phyloP scores from a whole-genome alignment of 257 asterid genomes.

The Nicotiana undulata region DNA sequence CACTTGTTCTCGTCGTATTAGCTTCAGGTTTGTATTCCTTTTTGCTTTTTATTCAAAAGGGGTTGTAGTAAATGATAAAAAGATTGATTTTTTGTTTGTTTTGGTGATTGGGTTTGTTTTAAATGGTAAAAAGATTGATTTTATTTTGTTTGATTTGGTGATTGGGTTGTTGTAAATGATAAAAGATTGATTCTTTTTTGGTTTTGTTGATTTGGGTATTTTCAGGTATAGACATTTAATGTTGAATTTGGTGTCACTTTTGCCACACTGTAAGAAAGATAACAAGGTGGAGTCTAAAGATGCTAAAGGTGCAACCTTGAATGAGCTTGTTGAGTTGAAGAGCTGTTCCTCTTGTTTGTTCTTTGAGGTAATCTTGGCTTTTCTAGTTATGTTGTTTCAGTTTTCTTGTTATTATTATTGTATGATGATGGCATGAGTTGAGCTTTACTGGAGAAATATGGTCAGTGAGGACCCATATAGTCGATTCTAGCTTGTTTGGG shows the following conservation, averaged over 20 bases:
- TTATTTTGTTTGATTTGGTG: background rate
- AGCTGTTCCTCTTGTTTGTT: conserved; percentile 84
- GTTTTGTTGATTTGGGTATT: background rate
- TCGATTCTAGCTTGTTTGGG: too few relatives aligned
- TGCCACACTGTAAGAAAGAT: conserved; percentile 92
- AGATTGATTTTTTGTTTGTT: conserved; percentile 1
- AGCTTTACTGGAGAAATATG: too few relatives aligned
- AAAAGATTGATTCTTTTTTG: background rate
- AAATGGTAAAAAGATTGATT: background rate
- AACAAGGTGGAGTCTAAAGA: conserved; percentile 84
- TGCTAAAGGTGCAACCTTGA: conserved; percentile 86
- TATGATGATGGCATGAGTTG: too few relatives aligned
- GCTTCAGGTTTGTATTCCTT: conserved; percentile 46
- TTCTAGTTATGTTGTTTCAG: background rate
- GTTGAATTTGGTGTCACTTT: conserved; percentile 78
- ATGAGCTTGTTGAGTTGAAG: conserved; percentile 91
- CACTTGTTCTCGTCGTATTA: conserved; percentile 87
- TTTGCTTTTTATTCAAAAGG: background rate
- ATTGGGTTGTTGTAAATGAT: background rate
- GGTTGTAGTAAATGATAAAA: background rate
- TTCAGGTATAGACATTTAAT: conserved; percentile 93
- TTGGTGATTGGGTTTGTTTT: background rate
- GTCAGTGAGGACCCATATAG: too few relatives aligned
- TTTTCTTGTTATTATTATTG: too few relatives aligned
- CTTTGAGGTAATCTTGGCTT: too few relatives aligned